phyloP scores from a whole-genome alignment of 495 filamentous ascomycete genomes.

The Umbilicaria muhlenbergii region DNA sequence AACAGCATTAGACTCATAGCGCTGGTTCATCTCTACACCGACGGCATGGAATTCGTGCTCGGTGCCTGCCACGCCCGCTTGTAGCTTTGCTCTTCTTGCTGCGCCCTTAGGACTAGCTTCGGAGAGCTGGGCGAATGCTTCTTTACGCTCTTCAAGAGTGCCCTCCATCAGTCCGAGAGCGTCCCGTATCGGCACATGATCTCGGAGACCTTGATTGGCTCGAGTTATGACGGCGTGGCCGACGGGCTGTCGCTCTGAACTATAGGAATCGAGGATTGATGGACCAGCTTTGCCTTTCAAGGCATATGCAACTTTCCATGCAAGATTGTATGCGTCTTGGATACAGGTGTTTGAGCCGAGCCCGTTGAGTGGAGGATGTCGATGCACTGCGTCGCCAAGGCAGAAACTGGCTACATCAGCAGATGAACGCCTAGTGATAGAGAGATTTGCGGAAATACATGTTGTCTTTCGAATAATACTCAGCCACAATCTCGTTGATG shows the following conservation, averaged over 20 bases:
- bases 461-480: conserved; percentile 17
- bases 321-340: conserved; percentile 38
- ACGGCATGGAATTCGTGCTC: conserved; percentile 31
- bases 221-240: conserved; percentile 28
- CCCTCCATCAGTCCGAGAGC: conserved; percentile 26
- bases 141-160: conserved; percentile 16
- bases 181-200: conserved; percentile 27
- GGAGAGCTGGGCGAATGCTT: conserved; percentile 4
- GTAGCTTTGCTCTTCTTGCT: conserved; percentile 9
- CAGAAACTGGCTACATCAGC: conserved; percentile 18
- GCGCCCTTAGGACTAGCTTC: neutral
- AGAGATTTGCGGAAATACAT: conserved; percentile 16
- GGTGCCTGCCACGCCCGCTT: conserved; percentile 23
- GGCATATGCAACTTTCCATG: conserved; percentile 39
- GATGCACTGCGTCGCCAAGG: conserved; percentile 35
- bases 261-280: conserved; percentile 28
- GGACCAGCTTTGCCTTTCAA: conserved; percentile 23
- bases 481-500: conserved; percentile 35
- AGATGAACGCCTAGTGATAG: neutral
- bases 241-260: conserved; percentile 32
- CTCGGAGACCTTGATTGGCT: conserved; percentile 32
- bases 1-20: conserved; percentile 22
- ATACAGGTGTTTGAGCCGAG: conserved; percentile 39
- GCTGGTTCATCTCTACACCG: conserved; percentile 36
- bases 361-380: conserved; percentile 35